Evolutionary conservation across 169 alveolate genomes (phyloP), one percentile per base, ranked within the genome.

Genomic region (Neospora caninum): DNA sequence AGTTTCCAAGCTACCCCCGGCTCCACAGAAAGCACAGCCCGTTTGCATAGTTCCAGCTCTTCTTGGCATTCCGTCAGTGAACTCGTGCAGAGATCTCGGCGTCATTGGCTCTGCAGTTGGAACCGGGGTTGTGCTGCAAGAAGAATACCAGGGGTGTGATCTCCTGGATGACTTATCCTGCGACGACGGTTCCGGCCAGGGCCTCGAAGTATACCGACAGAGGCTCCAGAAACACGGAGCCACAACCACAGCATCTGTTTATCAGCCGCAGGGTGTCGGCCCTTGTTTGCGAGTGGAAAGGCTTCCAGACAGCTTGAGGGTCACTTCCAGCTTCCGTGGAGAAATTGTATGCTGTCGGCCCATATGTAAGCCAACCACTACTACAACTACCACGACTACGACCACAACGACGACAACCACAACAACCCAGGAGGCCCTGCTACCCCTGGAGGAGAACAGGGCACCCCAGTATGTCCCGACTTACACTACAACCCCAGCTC

Each of bases 291-390:
- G 89, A 29, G 89, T 42, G 38, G 89, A 82, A 82, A 82, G 89
- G 36, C 53, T 82, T 38, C 89, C 89, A 29, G 89, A 82, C 64
- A 41, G 69, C 64, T 18, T 82, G 89, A 82, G 89, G 67, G 67
- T 82, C 64, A 82, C 89, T 13, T 82, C 89, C 6, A 49, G 69
- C 39, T 82, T 41, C 36, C 89, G 89, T 22, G 89, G 89, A 42
- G 89, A 82, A 42, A 82, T 82, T 41, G 89, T 82, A 38, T 82
- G 89, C 27, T 82, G 89, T 41, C 89, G 89, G 20, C 89, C 89
- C n/a, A 42, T 82, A 22, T 82, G 89, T 31, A 82, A 42, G 67
- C 89, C 89, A 43, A 82, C 89, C 0, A 82, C 89, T 22, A 82
- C 89, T 13, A 82, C 89, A 29, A 82, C 89, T 4, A 82, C 89